Conservation (phyloP, 129 eudicot genomes). For the Escallonia herrerae region DNA sequence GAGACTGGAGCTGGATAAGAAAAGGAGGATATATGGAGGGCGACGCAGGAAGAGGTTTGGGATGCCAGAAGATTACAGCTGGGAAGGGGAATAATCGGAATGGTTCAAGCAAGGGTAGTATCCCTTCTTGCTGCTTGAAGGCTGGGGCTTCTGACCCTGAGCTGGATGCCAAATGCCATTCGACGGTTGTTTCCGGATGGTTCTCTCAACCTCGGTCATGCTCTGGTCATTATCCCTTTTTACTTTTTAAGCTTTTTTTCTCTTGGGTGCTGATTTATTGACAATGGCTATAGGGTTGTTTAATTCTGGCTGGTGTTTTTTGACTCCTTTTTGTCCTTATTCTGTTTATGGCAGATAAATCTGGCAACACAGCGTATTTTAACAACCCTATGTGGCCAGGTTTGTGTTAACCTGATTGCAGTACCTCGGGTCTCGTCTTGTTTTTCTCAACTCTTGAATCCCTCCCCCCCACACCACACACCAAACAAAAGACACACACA, state of each 20-base stretch:
- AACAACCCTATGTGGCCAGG: conserved; percentile 99
- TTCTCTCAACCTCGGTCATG: conserved; percentile 46
- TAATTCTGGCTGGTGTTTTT: background rate
- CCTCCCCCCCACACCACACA: no score
- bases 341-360: conserved; percentile 37
- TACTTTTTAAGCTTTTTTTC: background rate
- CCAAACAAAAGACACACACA: no score
- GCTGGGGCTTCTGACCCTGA: conserved; percentile 62
- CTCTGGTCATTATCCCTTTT: conserved; percentile 40
- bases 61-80: conserved; percentile 59
- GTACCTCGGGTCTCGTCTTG: no score
- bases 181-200: conserved; percentile 96
- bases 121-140: conserved; percentile 89
- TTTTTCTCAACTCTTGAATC: no score
- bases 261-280: no score
- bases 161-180: conserved; percentile 65
- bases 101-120: conserved; percentile 20
- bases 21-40: conserved; percentile 68
- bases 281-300: background rate
- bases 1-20: conserved; percentile 68
- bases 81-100: conserved; percentile 40
- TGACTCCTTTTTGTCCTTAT: conserved; percentile 3
- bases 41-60: conserved; percentile 76
- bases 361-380: conserved; percentile 49
- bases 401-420: conserved; percentile 8